These are phyloP conservation scores for Fusarium verticillioides DNA, from an alignment of 2,329 filamentous ascomycete species.

Conservation along the genomic window DNA sequence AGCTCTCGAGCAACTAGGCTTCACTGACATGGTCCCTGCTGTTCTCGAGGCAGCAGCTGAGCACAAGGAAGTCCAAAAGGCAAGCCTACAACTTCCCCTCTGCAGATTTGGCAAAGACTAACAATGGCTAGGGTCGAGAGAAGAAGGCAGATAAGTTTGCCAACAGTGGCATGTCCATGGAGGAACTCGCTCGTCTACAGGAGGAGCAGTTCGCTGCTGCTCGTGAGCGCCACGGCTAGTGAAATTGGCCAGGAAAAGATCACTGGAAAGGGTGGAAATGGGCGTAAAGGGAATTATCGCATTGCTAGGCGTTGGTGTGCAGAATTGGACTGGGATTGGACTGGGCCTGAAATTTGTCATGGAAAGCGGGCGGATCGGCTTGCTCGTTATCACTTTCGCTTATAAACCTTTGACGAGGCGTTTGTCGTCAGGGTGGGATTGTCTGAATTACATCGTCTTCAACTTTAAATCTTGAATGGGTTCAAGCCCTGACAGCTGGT, in stretches of 20 bases:
- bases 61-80: slow-evolving; percentile 94
- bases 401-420: slow-evolving; percentile 31
- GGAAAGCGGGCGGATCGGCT: slow-evolving; percentile 22
- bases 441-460: slow-evolving; percentile 4
- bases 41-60: slow-evolving; percentile 88
- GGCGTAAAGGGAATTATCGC: slow-evolving; percentile 45
- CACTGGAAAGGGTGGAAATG: slow-evolving; percentile 4
- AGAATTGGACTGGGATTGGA: slow-evolving; percentile 32
- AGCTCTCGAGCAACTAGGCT: slow-evolving; percentile 91
- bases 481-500: neutral
- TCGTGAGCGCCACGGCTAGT: slow-evolving; percentile 50
- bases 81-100: slow-evolving; percentile 55
- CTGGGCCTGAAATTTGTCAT: slow-evolving; percentile 28
- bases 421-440: neutral
- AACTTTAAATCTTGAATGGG: neutral
- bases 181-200: slow-evolving; percentile 88
- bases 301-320: slow-evolving; percentile 51
- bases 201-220: slow-evolving; percentile 91
- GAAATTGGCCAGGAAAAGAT: slow-evolving; percentile 5
- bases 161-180: slow-evolving; percentile 89
- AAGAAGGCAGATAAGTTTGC: slow-evolving; percentile 98
- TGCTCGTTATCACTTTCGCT: slow-evolving; percentile 40
- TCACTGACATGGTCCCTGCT: slow-evolving; percentile 89
- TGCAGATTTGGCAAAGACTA: slow-evolving; percentile 53
- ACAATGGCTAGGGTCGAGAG: slow-evolving; percentile 77